These are phyloP conservation scores for Ceratobasidium sp. DNA, from an alignment of 1,284 basidiomycete species.

Conservation along the genomic window DNA sequence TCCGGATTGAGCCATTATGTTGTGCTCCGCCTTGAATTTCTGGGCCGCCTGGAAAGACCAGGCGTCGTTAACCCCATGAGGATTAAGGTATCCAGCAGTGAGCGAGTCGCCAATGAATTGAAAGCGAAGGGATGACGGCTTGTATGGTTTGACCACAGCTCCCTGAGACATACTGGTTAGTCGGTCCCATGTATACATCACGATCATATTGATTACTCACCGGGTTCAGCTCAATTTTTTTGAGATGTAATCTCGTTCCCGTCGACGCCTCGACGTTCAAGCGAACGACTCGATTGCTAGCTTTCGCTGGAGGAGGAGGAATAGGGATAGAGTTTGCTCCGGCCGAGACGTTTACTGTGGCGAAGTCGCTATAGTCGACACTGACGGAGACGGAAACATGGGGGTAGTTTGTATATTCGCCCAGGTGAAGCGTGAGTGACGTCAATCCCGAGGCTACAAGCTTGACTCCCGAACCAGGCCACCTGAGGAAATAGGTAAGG, in stretches of 20 bases:
- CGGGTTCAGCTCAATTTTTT: constrained; percentile 56
- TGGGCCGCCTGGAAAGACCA: constrained; percentile 64
- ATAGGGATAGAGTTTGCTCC: constrained; percentile 58
- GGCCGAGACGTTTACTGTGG: constrained; percentile 57
- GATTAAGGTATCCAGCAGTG: constrained; percentile 51
- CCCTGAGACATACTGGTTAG: constrained; percentile 48
- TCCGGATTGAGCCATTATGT: constrained; percentile 60
- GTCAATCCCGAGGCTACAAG: constrained; percentile 56
- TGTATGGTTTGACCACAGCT: constrained; percentile 56
- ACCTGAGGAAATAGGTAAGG: background rate
- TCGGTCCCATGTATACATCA: background rate
- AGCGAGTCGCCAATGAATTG: constrained; percentile 67
- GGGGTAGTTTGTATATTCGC: constrained; percentile 58
- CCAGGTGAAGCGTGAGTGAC: constrained; percentile 58
- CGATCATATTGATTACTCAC: constrained; percentile 46
- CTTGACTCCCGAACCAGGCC: constrained; percentile 65
- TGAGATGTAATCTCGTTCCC: constrained; percentile 62
- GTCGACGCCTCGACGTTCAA: constrained; percentile 64
- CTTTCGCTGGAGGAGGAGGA: background rate
- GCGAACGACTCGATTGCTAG: constrained; percentile 51
- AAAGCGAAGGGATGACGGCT: constrained; percentile 56
- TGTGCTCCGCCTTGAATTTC: constrained; percentile 60
- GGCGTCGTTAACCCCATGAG: constrained; percentile 56
- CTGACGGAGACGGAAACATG: constrained; percentile 58
- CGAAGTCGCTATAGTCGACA: constrained; percentile 56